Base-by-base conservation (phyloP, 352 stramenopile species). In the Pythium volutum region DNA sequence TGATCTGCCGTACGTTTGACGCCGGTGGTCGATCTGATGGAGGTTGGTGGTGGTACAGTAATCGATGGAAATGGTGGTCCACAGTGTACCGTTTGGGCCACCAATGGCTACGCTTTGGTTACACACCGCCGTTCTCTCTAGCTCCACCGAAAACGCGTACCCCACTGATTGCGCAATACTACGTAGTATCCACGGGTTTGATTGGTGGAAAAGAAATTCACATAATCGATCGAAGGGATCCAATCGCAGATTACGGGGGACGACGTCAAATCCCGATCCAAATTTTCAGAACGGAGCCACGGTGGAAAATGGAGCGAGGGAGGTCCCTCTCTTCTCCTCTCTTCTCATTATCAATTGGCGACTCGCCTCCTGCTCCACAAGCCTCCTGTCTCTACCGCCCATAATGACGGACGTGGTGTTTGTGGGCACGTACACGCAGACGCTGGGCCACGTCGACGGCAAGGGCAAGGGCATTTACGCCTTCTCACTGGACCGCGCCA, bases 391-490 rank as follows among this genome's bases (percentile, higher is more conserved):
- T 16, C 3, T 39, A 15, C 12, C 10, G 39, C n/a, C 11, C 46
- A 62, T 11, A 12, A 60, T 66, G 58, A 64, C 63, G 70, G 62
- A 39, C 29, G 79, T 75, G 23, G 69, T 95, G 2, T 89, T 90
- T 49, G 83, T 93, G 22, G 85, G 85, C 59, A 93, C 83, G n/a
- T 95, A 95, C 69, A 91, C 85, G 50, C 83, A 83, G 58, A 83
- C 83, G 62, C 78, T 91, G 71, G 74, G 68, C 48, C 80, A 89
- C 66, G 83, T 95, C 55, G 67, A 95, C 47, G 85, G 85, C 50
- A 80, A 91, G 50, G 85, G 81, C 55, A 80, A 81, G 53, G 85
- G 83, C 60, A 77, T 95, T 60, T 74, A 90, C 68, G 64, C 75
- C 16, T 88, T 89, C 67, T 66, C 66, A 31, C 75, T 95, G 47